Percentiles rank a stretch among this genome's conserved stretches.
Conservation (phyloP, 225 moss, liverwort and hornwort species). For the Rhytidiadelphus loreus region DNA sequence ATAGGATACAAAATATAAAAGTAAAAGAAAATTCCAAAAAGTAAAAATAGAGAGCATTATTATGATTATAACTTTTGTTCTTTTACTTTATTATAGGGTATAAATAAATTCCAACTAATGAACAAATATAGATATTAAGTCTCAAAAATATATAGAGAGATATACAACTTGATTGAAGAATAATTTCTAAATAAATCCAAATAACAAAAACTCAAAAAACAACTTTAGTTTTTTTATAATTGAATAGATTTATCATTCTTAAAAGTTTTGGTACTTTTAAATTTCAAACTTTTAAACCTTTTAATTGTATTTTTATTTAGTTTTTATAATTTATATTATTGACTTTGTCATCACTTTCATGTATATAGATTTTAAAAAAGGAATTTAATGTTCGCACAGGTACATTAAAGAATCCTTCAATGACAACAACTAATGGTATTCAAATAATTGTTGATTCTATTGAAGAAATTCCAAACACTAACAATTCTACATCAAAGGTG, state of each 20-base stretch:
- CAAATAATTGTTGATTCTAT: background rate
- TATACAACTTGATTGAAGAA: background rate
- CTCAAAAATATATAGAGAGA: background rate
- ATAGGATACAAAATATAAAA: background rate
- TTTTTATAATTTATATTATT: no score
- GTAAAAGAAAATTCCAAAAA: no score
- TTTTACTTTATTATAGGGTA: background rate
- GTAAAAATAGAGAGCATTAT: accelerated
- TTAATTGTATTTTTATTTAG: background rate
- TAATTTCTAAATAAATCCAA: background rate
- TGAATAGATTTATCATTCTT: background rate
- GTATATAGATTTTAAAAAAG: accelerated
- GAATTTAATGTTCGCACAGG: background rate
- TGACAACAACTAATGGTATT: background rate
- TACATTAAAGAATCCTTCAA: background rate
- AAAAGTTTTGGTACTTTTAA: no score
- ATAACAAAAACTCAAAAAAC: accelerated
- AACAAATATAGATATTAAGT: no score
- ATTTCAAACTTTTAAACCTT: background rate
- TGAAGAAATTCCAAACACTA: background rate
- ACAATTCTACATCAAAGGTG: no score
- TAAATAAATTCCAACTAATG: background rate
- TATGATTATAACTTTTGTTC: no score
- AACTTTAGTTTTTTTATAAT: no score
- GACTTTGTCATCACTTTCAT: accelerated